phyloP scores from a whole-genome alignment of 2,329 filamentous ascomycete species.

The Sclerotinia borealis region DNA sequence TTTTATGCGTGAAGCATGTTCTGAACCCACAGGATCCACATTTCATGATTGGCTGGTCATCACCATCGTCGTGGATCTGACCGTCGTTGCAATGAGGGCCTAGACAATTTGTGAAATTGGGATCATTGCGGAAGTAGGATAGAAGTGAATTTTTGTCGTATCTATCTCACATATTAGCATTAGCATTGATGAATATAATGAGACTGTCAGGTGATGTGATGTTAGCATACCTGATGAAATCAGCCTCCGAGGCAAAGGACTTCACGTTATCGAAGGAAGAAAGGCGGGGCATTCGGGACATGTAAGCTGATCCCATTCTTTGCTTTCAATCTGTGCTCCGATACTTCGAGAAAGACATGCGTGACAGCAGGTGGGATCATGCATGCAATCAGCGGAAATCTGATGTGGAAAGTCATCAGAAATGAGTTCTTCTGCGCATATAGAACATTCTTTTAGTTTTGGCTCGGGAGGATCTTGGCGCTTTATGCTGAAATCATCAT shows the following conservation, averaged over 20 bases:
- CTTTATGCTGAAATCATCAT: too few relatives aligned
- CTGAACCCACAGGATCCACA: constrained; percentile 37
- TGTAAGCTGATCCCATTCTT: constrained; percentile 40
- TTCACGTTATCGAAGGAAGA: constrained; percentile 32
- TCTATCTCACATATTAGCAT: not conserved
- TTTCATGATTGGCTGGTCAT: constrained; percentile 37
- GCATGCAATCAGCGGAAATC: constrained; percentile 7
- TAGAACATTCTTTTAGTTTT: not conserved
- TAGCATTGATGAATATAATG: not conserved
- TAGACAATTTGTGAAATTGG: constrained; percentile 49
- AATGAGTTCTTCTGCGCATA: not conserved
- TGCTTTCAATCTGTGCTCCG: constrained; percentile 13
- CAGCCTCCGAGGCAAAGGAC: not conserved
- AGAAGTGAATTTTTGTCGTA: not conserved
- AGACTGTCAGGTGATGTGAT: not conserved
- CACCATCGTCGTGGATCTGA: constrained; percentile 43
- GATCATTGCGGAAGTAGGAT: constrained; percentile 17
- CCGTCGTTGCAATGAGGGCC: constrained; percentile 43
- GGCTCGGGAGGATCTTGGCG: not conserved
- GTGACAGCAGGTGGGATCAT: constrained; percentile 14
- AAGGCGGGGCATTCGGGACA: constrained; percentile 46
- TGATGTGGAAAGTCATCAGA: not conserved
- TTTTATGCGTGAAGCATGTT: constrained; percentile 40
- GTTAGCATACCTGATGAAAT: not conserved
- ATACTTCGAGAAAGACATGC: constrained; percentile 14